These are phyloP conservation scores for Aspergillus texensis DNA, from an alignment of 2,329 filamentous ascomycete species.

Conservation along the genomic window DNA sequence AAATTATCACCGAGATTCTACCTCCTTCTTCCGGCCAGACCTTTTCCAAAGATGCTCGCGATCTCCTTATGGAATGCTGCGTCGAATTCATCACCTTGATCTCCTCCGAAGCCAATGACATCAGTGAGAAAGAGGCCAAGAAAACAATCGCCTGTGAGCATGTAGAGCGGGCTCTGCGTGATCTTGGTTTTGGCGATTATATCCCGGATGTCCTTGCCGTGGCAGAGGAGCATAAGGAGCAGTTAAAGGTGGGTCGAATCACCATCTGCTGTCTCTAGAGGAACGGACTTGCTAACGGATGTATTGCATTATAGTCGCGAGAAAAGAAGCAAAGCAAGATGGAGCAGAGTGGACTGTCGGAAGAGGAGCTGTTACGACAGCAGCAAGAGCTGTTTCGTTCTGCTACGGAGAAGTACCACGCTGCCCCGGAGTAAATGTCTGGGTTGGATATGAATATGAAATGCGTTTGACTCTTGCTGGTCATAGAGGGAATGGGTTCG, in stretches of 20 bases:
- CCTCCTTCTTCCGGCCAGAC: constrained; percentile 74
- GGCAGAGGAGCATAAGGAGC: constrained; percentile 88
- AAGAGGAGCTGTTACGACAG: constrained; percentile 84
- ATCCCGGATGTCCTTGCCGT: constrained; percentile 84
- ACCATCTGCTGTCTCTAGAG: neutral
- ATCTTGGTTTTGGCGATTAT: constrained; percentile 91
- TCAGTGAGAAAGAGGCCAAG: constrained; percentile 97
- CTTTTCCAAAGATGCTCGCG: constrained; percentile 93
- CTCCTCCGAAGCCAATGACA: constrained; percentile 98
- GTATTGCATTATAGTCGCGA: constrained; percentile 63
- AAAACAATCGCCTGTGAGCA: constrained; percentile 99
- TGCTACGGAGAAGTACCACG: constrained; percentile 72
- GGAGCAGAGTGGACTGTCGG: constrained; percentile 86
- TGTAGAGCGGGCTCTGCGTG: constrained; percentile 90
- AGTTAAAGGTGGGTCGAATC: constrained; percentile 71
- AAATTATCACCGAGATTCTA: constrained; percentile 93
- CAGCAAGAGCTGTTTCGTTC: constrained; percentile 90
- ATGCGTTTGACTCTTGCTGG: constrained; percentile 31
- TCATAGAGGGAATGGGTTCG: constrained; percentile 31
- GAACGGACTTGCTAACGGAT: constrained; percentile 18
- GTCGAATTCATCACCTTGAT: constrained; percentile 99
- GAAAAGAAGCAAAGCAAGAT: constrained; percentile 98
- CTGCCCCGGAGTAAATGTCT: constrained; percentile 43
- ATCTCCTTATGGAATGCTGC: constrained; percentile 96
- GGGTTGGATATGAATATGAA: neutral